Evolutionary conservation across 768 basidiomycete species (phyloP).

Genomic region (Serendipita sp.): DNA sequence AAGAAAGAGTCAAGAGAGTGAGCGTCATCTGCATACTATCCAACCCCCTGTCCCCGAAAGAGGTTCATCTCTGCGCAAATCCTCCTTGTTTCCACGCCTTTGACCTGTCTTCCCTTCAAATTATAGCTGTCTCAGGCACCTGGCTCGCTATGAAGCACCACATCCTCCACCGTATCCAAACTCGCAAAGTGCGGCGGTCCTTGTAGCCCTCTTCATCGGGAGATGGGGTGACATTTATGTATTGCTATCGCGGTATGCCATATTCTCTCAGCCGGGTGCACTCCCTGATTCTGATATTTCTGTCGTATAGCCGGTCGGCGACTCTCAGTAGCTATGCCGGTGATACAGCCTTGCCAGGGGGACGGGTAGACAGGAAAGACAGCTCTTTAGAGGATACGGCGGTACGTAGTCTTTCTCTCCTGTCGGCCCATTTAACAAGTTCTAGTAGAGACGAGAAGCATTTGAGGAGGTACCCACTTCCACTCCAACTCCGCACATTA

Average conservation of each 20-base stretch:
- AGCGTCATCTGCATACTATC: neutral
- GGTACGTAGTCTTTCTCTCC: conserved; percentile 25
- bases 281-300: neutral
- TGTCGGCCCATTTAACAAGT: conserved; percentile 6
- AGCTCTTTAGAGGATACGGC: conserved; percentile 61
- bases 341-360: conserved; percentile 79
- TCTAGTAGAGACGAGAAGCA: conserved; percentile 59
- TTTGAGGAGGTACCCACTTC: conserved; percentile 57
- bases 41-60: neutral
- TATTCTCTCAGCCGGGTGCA: neutral
- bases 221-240: conserved; percentile 74
- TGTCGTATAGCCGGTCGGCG: conserved; percentile 47
- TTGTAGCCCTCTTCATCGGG: conserved; percentile 75
- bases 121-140: neutral
- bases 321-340: conserved; percentile 64
- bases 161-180: conserved; percentile 31
- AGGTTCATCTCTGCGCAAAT: neutral
- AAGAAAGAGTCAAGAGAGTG: neutral
- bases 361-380: conserved; percentile 59
- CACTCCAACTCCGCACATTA: neutral
- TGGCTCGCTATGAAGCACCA: neutral
- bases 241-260: conserved; percentile 52
- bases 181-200: conserved; percentile 51
- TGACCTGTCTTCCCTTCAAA: neutral
- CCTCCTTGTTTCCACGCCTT: neutral